A percentile compares a stretch with the other conserved stretches of the same genome.
phyloP scores from a whole-genome alignment of 352 stramenopile species.

The Saprolegnia parasitica region DNA sequence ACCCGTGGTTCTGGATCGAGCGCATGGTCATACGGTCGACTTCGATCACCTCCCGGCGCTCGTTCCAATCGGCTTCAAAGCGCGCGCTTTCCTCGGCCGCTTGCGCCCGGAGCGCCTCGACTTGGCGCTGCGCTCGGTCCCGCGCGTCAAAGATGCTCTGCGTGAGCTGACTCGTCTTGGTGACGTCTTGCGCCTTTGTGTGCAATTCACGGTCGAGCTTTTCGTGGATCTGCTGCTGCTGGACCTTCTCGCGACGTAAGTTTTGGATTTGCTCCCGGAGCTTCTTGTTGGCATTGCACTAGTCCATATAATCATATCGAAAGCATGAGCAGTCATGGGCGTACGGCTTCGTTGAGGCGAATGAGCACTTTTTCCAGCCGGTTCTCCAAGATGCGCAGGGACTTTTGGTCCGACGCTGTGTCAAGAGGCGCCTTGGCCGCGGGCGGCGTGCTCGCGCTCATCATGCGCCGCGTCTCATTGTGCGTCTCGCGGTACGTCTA shows the following conservation, averaged over 20 bases:
- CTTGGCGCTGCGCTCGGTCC: slow-evolving; percentile 80
- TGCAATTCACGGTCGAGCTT: slow-evolving; percentile 83
- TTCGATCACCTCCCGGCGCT: slow-evolving; percentile 80
- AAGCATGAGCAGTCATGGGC: background rate
- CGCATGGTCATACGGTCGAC: slow-evolving; percentile 73
- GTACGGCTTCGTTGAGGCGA: slow-evolving; percentile 71
- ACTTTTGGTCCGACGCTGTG: slow-evolving; percentile 18
- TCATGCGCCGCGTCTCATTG: slow-evolving; percentile 24
- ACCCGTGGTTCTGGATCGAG: slow-evolving; percentile 37
- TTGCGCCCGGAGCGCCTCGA: slow-evolving; percentile 64
- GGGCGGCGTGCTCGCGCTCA: slow-evolving; percentile 12
- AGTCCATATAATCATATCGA: background rate
- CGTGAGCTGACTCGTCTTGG: slow-evolving; percentile 61
- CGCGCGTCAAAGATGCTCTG: slow-evolving; percentile 77
- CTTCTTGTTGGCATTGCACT: slow-evolving; percentile 76
- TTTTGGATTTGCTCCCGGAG: slow-evolving; percentile 76
- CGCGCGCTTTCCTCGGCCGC: slow-evolving; percentile 70
- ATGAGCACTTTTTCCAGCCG: slow-evolving; percentile 80
- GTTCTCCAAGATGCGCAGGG: slow-evolving; percentile 70
- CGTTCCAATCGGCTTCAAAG: slow-evolving; percentile 83
- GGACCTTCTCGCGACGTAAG: slow-evolving; percentile 70
- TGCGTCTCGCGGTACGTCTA: slow-evolving; percentile 21
- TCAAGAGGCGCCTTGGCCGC: slow-evolving; percentile 20
- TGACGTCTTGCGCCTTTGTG: slow-evolving; percentile 75
- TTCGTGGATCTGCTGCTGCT: slow-evolving; percentile 67